phyloP scores from a whole-genome alignment of 2,329 filamentous ascomycete species.

The Phialophora expanda region DNA sequence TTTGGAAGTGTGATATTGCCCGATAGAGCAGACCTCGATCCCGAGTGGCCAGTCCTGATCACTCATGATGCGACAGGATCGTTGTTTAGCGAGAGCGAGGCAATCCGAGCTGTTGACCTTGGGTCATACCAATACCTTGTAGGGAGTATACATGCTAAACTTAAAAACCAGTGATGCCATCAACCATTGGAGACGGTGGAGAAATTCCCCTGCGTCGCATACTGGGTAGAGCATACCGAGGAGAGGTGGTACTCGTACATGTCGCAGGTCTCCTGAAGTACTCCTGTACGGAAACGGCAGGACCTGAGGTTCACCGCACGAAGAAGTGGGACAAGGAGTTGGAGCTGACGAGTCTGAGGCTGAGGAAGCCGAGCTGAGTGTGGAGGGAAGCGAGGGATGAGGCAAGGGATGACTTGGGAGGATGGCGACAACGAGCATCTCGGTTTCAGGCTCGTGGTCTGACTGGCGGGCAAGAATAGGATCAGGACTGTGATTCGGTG shows the following conservation, averaged over 20 bases:
- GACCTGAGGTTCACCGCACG: conserved; percentile 8
- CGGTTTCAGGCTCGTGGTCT: conserved; percentile 4
- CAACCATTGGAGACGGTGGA: not conserved
- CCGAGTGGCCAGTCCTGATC: not conserved
- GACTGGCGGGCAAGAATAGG: conserved; percentile 31
- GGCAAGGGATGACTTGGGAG: conserved; percentile 29
- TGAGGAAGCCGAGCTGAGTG: conserved; percentile 22
- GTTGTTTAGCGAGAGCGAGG: not conserved
- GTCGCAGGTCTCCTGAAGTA: not conserved
- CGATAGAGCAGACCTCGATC: not conserved
- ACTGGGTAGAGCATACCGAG: not conserved
- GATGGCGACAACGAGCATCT: conserved; percentile 15
- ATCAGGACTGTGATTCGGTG: conserved; percentile 15
- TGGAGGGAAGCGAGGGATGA: conserved; percentile 24
- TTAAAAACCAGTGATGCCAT: not conserved
- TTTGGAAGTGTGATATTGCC: conserved; percentile 10
- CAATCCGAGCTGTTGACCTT: not conserved
- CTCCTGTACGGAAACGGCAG: not conserved
- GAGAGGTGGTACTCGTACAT: conserved; percentile 3
- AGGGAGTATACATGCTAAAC: no score
- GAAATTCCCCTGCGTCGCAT: conserved; percentile 12
- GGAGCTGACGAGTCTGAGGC: conserved; percentile 34
- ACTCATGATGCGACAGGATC: not conserved
- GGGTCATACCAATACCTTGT: not conserved
- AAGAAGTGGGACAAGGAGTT: conserved; percentile 21